These are phyloP conservation scores for Chalciporus piperatus DNA, from an alignment of 768 basidiomycete genomes.

Conservation along the genomic window DNA sequence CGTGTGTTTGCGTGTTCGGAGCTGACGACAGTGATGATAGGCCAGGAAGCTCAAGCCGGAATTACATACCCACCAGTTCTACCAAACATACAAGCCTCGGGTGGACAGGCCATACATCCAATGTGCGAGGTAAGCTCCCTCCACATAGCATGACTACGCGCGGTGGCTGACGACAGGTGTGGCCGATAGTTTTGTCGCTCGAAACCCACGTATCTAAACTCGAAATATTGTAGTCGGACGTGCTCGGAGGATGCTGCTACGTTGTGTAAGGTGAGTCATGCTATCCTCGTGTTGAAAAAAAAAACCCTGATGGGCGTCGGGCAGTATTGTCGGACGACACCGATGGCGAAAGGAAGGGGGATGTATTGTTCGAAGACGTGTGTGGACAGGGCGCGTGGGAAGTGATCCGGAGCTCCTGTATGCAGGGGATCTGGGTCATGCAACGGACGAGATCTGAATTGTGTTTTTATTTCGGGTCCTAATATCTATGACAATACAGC, in stretches of 20 bases:
- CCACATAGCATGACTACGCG: background rate
- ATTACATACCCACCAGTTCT: background rate
- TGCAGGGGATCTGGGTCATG: background rate
- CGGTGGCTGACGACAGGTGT: background rate
- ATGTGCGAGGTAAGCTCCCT: constrained; percentile 23
- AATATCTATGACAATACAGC: background rate
- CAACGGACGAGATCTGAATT: background rate
- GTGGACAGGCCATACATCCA: background rate
- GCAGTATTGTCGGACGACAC: constrained; percentile 24
- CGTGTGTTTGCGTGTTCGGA: background rate
- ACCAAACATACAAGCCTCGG: no score
- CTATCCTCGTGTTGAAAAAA: no score
- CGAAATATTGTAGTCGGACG: constrained; percentile 59
- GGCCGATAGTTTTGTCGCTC: constrained; percentile 43
- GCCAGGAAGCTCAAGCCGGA: constrained; percentile 4
- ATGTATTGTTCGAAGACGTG: constrained; percentile 29
- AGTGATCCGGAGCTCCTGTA: background rate
- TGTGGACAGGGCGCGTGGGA: constrained; percentile 16
- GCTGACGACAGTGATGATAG: no score
- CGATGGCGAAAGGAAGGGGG: constrained; percentile 12
- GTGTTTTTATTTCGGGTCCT: background rate
- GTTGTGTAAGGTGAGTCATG: constrained; percentile 22
- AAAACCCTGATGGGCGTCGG: no score
- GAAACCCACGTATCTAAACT: constrained; percentile 53
- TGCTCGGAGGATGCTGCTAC: constrained; percentile 47